A percentile compares a stretch with the other conserved stretches of the same genome.
These are phyloP conservation scores for Stygiomarasmius scandens DNA, from an alignment of 1,284 basidiomycete species.

Conservation along the genomic window DNA sequence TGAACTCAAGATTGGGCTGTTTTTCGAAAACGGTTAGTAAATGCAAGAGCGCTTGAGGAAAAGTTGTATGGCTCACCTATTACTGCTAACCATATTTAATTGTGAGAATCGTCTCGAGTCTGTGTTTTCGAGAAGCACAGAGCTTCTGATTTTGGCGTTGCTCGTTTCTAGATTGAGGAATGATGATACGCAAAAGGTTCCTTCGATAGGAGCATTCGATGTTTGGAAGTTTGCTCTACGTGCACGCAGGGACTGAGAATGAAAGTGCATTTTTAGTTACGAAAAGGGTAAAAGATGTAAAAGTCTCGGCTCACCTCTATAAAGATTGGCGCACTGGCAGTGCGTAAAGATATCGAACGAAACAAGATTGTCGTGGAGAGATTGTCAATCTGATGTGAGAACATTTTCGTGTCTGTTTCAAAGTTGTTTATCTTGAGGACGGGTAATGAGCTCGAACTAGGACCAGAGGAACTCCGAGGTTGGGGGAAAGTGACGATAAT, in stretches of 20 bases:
- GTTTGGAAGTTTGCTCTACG: conserved; percentile 4
- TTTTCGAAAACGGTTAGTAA: background rate
- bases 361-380: conserved; percentile 3
- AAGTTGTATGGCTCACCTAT: conserved; percentile 6
- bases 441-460: background rate
- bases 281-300: background rate
- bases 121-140: background rate
- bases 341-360: conserved; percentile 2
- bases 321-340: background rate
- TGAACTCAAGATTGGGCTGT: conserved; percentile 4
- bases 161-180: background rate
- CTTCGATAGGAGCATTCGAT: conserved; percentile 6
- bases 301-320: background rate
- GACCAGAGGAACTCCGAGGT: background rate
- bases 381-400: conserved; percentile 8
- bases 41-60: background rate
- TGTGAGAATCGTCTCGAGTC: conserved; percentile 1
- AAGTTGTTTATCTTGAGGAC: conserved; percentile 2
- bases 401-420: conserved; percentile 6
- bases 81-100: conserved; percentile 1
- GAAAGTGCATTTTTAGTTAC: background rate
- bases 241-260: conserved; percentile 2
- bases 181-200: background rate
- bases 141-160: conserved; percentile 3
- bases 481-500: conserved; percentile 7